Evolutionary conservation across 345 rosid species (phyloP).

Genomic region (Mercurialis annua): DNA sequence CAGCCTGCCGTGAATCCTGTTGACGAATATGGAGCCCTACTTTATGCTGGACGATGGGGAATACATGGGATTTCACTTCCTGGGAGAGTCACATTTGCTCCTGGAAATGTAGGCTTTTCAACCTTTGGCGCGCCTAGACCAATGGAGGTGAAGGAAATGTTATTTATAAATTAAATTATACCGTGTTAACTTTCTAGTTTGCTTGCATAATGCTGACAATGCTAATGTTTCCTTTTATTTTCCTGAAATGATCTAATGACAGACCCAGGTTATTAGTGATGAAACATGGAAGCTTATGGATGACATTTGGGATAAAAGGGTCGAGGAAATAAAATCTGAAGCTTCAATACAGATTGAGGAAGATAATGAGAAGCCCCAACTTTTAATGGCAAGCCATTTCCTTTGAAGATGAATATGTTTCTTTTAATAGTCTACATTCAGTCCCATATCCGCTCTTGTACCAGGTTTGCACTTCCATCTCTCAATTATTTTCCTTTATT

Average conservation of each 20-base stretch:
- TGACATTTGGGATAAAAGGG: constrained; percentile 69
- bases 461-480: not conserved
- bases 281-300: constrained; percentile 90
- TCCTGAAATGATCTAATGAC: constrained; percentile 20
- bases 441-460: not conserved
- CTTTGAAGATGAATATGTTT: constrained; percentile 28
- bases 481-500: not conserved
- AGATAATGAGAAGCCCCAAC: constrained; percentile 69
- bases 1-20: constrained; percentile 67
- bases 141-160: constrained; percentile 51
- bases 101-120: constrained; percentile 87
- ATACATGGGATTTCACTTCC: constrained; percentile 78
- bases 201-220: not conserved
- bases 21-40: constrained; percentile 81
- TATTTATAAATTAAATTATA: not conserved
- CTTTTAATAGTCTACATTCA: not conserved
- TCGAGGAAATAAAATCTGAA: constrained; percentile 62
- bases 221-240: not conserved
- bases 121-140: constrained; percentile 96
- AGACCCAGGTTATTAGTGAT: constrained; percentile 75
- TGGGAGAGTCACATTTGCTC: constrained; percentile 93
- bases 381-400: constrained; percentile 89
- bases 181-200: not conserved
- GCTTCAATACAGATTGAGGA: constrained; percentile 60
- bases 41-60: constrained; percentile 97